phyloP scores from a whole-genome alignment of 805 yeast genomes.

The Kuraishia piskuri region DNA sequence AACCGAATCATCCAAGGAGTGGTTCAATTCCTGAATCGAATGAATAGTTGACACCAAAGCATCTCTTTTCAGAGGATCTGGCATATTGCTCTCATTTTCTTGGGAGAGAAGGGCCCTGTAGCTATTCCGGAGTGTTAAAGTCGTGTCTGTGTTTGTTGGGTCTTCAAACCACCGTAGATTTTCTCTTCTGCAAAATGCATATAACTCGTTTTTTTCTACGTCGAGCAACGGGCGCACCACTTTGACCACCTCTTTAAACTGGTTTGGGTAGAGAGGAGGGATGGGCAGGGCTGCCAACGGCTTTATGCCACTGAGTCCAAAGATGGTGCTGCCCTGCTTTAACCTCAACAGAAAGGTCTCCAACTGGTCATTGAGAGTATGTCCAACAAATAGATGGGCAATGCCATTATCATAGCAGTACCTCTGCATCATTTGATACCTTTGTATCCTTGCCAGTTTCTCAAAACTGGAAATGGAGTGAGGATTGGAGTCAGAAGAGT shows the following conservation, averaged over 20 bases:
- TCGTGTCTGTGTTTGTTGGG: conserved; percentile 44
- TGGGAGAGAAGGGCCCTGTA: conserved; percentile 28
- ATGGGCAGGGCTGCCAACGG: conserved; percentile 21
- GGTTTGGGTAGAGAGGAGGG: conserved; percentile 11
- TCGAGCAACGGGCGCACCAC: conserved; percentile 46
- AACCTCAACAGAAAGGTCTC: conserved; percentile 62
- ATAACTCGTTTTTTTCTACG: conserved; percentile 33
- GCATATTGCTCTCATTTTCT: conserved; percentile 1
- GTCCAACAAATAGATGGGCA: conserved; percentile 47
- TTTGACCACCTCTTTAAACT: conserved; percentile 9
- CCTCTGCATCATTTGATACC: conserved; percentile 36
- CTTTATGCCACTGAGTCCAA: conserved; percentile 54
- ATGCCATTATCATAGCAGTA: conserved; percentile 29
- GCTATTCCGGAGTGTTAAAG: conserved; percentile 49
- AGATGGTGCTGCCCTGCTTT: conserved; percentile 30
- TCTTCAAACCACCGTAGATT: conserved; percentile 63
- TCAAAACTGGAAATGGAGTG: conserved; percentile 34
- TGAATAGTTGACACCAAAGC: neutral
- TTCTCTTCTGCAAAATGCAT: conserved; percentile 32
- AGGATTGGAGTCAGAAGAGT: conserved; percentile 5
- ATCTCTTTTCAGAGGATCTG: neutral
- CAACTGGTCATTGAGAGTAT: conserved; percentile 62
- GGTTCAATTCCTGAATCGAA: neutral
- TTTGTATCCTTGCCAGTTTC: conserved; percentile 44
- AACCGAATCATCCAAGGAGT: conserved; percentile 12